Conservation (phyloP, 192 early-diverging fungal species). For the Coemansia sp. region DNA sequence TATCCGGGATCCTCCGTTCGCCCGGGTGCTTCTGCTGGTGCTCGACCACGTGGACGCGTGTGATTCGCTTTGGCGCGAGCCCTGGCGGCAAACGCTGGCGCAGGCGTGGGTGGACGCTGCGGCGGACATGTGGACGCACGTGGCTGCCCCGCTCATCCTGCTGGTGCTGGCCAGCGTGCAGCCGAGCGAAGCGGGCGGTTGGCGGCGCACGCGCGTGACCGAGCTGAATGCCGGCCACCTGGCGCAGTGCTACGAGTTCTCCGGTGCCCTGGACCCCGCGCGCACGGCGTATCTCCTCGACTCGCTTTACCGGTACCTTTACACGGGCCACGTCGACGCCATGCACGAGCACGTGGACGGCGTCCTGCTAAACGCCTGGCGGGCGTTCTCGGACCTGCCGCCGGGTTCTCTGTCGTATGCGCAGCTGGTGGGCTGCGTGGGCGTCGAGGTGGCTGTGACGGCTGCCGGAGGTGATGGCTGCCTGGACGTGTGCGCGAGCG, state of each 20-base stretch:
- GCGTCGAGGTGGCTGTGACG: slow-evolving; percentile 30
- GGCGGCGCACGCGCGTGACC: slow-evolving; percentile 4
- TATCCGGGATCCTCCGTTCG: too few species aligned
- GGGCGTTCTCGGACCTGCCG: neutral
- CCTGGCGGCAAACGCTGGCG: slow-evolving; percentile 13
- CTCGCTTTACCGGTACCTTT: slow-evolving; percentile 27
- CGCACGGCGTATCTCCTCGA: slow-evolving; percentile 28
- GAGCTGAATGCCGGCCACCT: slow-evolving; percentile 15
- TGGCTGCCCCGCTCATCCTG: slow-evolving; percentile 20
- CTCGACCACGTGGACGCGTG: neutral
- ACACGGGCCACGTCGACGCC: slow-evolving; percentile 5
- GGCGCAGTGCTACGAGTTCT: slow-evolving; percentile 27
- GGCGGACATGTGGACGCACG: slow-evolving; percentile 26
- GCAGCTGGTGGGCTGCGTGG: slow-evolving; percentile 17
- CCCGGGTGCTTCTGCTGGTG: slow-evolving; percentile 36
- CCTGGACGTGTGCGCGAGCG: slow-evolving; percentile 19
- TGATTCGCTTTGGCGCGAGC: neutral
- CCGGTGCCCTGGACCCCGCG: slow-evolving; percentile 20
- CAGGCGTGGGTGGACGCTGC: slow-evolving; percentile 39
- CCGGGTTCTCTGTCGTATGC: slow-evolving; percentile 23
- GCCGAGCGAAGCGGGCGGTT: neutral
- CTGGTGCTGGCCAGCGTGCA: slow-evolving; percentile 40
- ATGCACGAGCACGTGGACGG: slow-evolving; percentile 2
- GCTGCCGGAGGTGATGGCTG: slow-evolving; percentile 10
- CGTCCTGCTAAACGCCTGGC: slow-evolving; percentile 1